Evolutionary conservation across 2,329 filamentous ascomycete genomes (phyloP).

Genomic region (Epichloe coenophiala): DNA sequence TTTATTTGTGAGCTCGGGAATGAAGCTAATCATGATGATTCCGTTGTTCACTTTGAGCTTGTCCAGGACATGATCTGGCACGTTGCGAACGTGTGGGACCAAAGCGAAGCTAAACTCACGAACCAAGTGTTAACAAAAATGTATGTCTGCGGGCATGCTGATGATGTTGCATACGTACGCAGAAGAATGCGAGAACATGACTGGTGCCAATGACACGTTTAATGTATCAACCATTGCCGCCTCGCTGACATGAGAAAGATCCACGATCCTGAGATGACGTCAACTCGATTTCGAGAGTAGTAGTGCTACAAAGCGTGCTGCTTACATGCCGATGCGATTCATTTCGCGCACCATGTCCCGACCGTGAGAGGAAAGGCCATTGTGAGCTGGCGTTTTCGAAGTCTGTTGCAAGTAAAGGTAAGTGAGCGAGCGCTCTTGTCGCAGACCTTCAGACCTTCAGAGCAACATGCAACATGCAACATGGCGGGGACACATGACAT

Average conservation of each 20-base stretch:
- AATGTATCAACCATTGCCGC: slow-evolving; percentile 4
- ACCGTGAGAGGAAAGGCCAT: slow-evolving; percentile 59
- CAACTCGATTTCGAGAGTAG: neutral
- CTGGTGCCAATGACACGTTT: slow-evolving; percentile 40
- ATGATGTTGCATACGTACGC: neutral
- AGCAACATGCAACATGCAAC: slow-evolving; percentile 11
- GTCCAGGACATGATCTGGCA: slow-evolving; percentile 63
- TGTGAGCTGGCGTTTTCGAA: slow-evolving; percentile 33
- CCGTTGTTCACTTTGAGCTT: slow-evolving; percentile 57
- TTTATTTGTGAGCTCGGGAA: slow-evolving; percentile 51
- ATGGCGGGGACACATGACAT: slow-evolving; percentile 39
- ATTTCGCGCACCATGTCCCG: slow-evolving; percentile 65
- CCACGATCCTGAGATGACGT: slow-evolving; percentile 43
- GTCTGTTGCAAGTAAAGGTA: slow-evolving; percentile 22
- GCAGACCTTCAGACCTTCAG: neutral
- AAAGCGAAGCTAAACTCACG: slow-evolving; percentile 46
- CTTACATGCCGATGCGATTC: slow-evolving; percentile 45
- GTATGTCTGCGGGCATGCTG: neutral
- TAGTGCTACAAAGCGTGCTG: neutral
- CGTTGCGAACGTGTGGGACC: slow-evolving; percentile 66
- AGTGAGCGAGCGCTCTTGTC: slow-evolving; percentile 27
- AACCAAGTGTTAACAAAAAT: neutral
- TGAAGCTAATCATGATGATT: slow-evolving; percentile 78
- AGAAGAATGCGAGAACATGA: slow-evolving; percentile 61
- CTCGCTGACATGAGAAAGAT: slow-evolving; percentile 46